A percentile compares a stretch with the other conserved stretches of the same genome.
These are phyloP conservation scores for Trifolium fragiferum DNA, from an alignment of 306 rosid genomes.

Conservation along the genomic window DNA sequence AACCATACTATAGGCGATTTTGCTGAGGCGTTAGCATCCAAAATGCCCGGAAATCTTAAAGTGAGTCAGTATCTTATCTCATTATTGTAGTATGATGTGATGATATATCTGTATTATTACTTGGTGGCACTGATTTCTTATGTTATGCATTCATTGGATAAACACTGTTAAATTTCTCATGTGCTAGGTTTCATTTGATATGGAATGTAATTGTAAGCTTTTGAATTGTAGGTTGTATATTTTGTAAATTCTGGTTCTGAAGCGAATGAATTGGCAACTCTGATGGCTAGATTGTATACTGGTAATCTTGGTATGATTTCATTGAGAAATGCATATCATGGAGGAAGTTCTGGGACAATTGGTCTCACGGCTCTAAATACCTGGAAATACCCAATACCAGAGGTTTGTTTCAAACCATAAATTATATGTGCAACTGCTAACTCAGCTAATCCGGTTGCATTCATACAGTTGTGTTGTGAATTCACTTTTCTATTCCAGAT, in stretches of 20 bases:
- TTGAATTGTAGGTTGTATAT: conserved; percentile 75
- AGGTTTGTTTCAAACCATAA: conserved; percentile 58
- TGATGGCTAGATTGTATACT: conserved; percentile 90
- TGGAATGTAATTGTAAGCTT: conserved; percentile 7
- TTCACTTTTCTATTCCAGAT: conserved; percentile 18
- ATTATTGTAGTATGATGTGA: not conserved
- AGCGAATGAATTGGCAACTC: conserved; percentile 90
- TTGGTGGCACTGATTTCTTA: not conserved
- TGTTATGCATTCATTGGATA: no score
- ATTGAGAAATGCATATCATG: conserved; percentile 91
- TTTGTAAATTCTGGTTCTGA: conserved; percentile 95
- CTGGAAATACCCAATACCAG: conserved; percentile 91
- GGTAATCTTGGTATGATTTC: conserved; percentile 89
- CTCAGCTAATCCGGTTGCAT: conserved; percentile 6
- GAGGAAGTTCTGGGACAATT: conserved; percentile 81
- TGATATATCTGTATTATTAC: not conserved
- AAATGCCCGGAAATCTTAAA: conserved; percentile 90
- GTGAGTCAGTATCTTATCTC: conserved; percentile 35
- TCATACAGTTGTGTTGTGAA: conserved; percentile 10
- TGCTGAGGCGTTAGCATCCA: conserved; percentile 77
- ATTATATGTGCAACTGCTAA: not conserved
- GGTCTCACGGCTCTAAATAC: conserved; percentile 84
- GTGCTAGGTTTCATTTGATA: conserved; percentile 29
- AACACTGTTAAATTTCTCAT: not conserved
- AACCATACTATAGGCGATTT: conserved; percentile 78